Percentiles rank a stretch among this genome's conserved stretches.
phyloP scores from a whole-genome alignment of 225 moss, liverwort and hornwort genomes.

The Physcomitrium patens region DNA sequence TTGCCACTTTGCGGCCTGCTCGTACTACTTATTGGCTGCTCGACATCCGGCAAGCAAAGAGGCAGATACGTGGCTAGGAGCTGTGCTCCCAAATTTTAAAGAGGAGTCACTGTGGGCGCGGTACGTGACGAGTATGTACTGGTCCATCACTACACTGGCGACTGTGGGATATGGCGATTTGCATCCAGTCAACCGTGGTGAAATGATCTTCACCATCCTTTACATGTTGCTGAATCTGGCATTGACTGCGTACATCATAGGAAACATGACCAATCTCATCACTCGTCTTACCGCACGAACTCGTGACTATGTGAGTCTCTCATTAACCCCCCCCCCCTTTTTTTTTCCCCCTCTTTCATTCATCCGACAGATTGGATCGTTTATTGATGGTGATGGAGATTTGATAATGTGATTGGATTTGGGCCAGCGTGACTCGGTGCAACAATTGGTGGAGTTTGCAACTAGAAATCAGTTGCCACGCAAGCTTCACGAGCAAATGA shows the following conservation, averaged over 20 bases:
- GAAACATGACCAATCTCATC: slow-evolving; percentile 98
- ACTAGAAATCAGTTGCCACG: slow-evolving; percentile 76
- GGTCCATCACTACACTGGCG: slow-evolving; percentile 93
- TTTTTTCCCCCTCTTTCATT: neutral
- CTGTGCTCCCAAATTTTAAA: slow-evolving; percentile 59
- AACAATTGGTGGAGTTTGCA: slow-evolving; percentile 72
- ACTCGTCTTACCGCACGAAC: slow-evolving; percentile 86
- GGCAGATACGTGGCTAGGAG: slow-evolving; percentile 74
- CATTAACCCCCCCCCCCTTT: neutral
- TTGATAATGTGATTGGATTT: slow-evolving; percentile 21
- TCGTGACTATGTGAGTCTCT: slow-evolving; percentile 76
- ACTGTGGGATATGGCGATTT: slow-evolving; percentile 94
- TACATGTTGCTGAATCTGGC: slow-evolving; percentile 91
- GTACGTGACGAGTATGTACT: slow-evolving; percentile 85
- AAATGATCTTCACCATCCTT: slow-evolving; percentile 83
- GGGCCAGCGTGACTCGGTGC: slow-evolving; percentile 85
- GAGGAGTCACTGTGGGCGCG: slow-evolving; percentile 50
- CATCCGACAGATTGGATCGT: neutral
- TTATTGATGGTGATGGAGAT: neutral
- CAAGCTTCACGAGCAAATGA: slow-evolving; percentile 84
- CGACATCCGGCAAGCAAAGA: slow-evolving; percentile 58
- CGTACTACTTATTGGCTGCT: slow-evolving; percentile 75
- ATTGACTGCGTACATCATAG: slow-evolving; percentile 90
- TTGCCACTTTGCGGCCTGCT: slow-evolving; percentile 85
- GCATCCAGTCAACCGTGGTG: slow-evolving; percentile 83